Percentiles rank a stretch among this genome's conserved stretches.
These are phyloP conservation scores for Trametes polyzona DNA, from an alignment of 1,284 basidiomycete genomes.

Conservation along the genomic window DNA sequence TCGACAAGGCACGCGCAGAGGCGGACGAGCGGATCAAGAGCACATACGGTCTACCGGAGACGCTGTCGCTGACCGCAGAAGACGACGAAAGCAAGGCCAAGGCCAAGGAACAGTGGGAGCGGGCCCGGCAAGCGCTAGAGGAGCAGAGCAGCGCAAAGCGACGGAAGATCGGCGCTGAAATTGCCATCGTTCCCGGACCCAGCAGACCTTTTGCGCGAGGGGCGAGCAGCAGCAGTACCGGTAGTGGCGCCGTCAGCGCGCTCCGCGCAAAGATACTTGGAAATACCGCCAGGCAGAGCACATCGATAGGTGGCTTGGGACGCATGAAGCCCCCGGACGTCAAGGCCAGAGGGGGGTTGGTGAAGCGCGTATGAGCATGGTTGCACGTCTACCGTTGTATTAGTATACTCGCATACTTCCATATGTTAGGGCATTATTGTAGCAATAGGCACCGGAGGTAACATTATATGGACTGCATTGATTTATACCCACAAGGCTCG, in stretches of 20 bases:
- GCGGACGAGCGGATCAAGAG: conserved; percentile 73
- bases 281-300: conserved; percentile 42
- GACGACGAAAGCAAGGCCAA: conserved; percentile 56
- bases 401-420: too few relatives aligned
- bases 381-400: not conserved
- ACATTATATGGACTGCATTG: not conserved
- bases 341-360: conserved; percentile 9
- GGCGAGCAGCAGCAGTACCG: conserved; percentile 6
- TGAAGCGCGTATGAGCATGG: conserved; percentile 11
- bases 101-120: conserved; percentile 67
- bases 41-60: conserved; percentile 74
- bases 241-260: conserved; percentile 41
- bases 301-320: conserved; percentile 10
- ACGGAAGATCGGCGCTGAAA: conserved; percentile 46
- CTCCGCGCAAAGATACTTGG: conserved; percentile 60
- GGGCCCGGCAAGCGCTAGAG: conserved; percentile 48
- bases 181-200: conserved; percentile 35
- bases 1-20: conserved; percentile 65
- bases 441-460: conserved; percentile 3
- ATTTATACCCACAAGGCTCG: too few relatives aligned
- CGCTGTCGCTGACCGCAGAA: conserved; percentile 61
- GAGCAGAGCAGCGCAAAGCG: conserved; percentile 49
- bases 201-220: conserved; percentile 17
- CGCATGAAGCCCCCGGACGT: conserved; percentile 28
- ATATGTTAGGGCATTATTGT: too few relatives aligned